A percentile compares a stretch with the other conserved stretches of the same genome.
These are phyloP conservation scores for Pseudogymnoascus sp. DNA, from an alignment of 2,329 filamentous ascomycete species.

Conservation along the genomic window DNA sequence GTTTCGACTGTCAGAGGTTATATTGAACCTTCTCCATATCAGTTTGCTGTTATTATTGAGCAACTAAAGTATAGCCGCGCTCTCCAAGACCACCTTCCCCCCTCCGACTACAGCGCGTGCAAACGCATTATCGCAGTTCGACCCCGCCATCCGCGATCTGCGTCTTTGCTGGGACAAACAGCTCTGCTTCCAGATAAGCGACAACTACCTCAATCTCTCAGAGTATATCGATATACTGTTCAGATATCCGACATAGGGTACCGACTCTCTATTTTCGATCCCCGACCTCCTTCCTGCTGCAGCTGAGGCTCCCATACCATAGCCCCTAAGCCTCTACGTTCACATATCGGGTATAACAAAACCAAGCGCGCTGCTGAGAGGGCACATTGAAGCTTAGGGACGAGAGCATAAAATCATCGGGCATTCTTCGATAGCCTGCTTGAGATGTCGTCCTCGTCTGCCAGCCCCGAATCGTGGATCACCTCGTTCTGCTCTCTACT, in stretches of 20 bases:
- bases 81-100: background rate
- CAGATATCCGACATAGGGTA: background rate
- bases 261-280: background rate
- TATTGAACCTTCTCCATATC: background rate
- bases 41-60: background rate
- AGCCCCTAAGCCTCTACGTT: background rate
- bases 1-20: slow-evolving; percentile 4
- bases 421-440: slow-evolving; percentile 1
- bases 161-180: background rate
- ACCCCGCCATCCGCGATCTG: slow-evolving; percentile 7
- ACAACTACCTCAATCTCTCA: slow-evolving; percentile 7
- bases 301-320: slow-evolving; percentile 5
- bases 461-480: slow-evolving; percentile 77
- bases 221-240: background rate
- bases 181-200: slow-evolving; percentile 7
- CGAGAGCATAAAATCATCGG: slow-evolving; percentile 7
- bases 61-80: background rate
- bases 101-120: background rate
- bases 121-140: background rate
- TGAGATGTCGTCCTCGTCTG: slow-evolving; percentile 8
- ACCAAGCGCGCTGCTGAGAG: slow-evolving; percentile 2
- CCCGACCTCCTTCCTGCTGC: background rate
- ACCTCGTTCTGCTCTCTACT: slow-evolving; percentile 91
- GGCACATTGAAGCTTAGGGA: slow-evolving; percentile 8
- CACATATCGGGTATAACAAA: slow-evolving; percentile 4